Percentiles rank a stretch among this genome's conserved stretches.
Conservation (phyloP, 257 asterid genomes). For the Catharanthus roseus region DNA sequence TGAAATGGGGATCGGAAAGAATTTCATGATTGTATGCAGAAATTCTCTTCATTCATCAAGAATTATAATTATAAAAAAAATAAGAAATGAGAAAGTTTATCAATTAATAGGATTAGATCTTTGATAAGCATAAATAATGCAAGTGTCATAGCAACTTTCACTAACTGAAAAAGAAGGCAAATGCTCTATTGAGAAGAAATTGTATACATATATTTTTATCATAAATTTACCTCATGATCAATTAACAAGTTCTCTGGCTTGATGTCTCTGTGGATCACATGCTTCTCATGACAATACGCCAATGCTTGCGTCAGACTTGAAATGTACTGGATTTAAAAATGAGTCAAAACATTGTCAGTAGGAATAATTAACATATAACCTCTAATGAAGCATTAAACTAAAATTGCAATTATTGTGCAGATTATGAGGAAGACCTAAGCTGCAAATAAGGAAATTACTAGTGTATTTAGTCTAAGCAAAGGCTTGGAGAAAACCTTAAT, state of each 20-base stretch:
- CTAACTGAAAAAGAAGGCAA: not conserved
- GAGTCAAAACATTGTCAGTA: not conserved
- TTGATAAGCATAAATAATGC: not conserved
- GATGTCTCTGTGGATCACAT: slow-evolving; percentile 97
- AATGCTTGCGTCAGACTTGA: slow-evolving; percentile 85
- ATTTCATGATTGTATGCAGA: not conserved
- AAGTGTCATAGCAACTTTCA: not conserved
- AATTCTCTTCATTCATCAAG: not conserved
- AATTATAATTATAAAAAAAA: too few relatives aligned
- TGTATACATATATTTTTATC: not conserved
- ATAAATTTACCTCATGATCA: slow-evolving; percentile 82
- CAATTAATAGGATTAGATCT: too few relatives aligned
- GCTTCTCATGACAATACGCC: slow-evolving; percentile 82
- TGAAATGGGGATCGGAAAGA: not conserved
- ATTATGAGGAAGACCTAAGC: not conserved
- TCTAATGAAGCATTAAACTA: not conserved
- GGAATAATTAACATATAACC: not conserved
- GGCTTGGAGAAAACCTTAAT: not conserved
- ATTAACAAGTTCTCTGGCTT: slow-evolving; percentile 93
- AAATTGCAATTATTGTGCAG: not conserved
- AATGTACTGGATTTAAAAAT: slow-evolving; percentile 42
- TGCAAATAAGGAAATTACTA: not conserved
- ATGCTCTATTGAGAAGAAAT: not conserved
- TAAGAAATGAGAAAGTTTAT: not conserved
- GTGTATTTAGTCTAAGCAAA: not conserved